Conservation (phyloP, 2,329 filamentous ascomycete species). For the Aspergillus tubingensis region DNA sequence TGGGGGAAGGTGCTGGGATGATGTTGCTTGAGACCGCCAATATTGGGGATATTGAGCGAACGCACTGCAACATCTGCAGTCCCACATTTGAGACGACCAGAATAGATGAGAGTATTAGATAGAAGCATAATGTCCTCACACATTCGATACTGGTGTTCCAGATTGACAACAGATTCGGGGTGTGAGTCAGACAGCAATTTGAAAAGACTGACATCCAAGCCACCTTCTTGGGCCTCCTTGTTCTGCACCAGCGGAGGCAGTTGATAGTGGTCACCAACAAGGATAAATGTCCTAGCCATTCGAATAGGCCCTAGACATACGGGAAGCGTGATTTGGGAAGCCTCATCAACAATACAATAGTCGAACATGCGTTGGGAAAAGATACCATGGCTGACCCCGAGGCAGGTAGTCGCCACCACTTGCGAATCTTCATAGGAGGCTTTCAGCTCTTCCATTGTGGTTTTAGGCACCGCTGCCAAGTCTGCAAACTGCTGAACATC, state of each 20-base stretch:
- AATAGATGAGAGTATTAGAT: slow-evolving; percentile 90
- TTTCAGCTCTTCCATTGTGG: slow-evolving; percentile 79
- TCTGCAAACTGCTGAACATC: slow-evolving; percentile 84
- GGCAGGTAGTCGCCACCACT: slow-evolving; percentile 91
- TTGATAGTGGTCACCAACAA: slow-evolving; percentile 96
- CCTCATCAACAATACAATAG: slow-evolving; percentile 98
- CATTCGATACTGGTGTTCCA: slow-evolving; percentile 98
- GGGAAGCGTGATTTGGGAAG: slow-evolving; percentile 93
- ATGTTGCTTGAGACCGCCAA: slow-evolving; percentile 60
- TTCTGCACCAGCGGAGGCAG: slow-evolving; percentile 93
- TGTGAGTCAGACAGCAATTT: slow-evolving; percentile 88
- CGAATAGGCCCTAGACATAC: slow-evolving; percentile 93
- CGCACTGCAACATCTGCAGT: slow-evolving; percentile 71
- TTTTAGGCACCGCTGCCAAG: slow-evolving; percentile 71
- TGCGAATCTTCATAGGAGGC: slow-evolving; percentile 81
- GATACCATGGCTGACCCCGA: slow-evolving; percentile 84
- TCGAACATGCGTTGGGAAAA: slow-evolving; percentile 91
- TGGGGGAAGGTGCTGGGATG: slow-evolving; percentile 48
- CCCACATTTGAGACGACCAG: slow-evolving; percentile 86
- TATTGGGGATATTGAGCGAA: slow-evolving; percentile 68
- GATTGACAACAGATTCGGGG: slow-evolving; percentile 81
- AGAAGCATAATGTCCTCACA: slow-evolving; percentile 94
- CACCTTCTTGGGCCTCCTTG: slow-evolving; percentile 79
- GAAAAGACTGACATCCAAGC: slow-evolving; percentile 90
- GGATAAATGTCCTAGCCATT: slow-evolving; percentile 87